phyloP scores from a whole-genome alignment of 257 asterid genomes.

The Petunia secreta region DNA sequence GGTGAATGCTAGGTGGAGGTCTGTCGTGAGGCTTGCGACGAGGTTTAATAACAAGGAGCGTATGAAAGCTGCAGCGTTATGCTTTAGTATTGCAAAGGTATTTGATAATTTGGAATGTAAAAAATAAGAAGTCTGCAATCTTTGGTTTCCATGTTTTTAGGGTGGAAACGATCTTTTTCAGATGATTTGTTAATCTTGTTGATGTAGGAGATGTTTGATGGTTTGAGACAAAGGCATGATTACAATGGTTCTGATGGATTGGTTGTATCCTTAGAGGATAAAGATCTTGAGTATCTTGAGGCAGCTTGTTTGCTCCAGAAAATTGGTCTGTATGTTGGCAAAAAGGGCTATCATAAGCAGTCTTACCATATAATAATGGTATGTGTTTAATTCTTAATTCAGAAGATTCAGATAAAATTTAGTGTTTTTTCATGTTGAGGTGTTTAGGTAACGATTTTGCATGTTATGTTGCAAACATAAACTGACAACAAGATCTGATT shows the following conservation, averaged over 20 bases:
- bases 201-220: constrained; percentile 68
- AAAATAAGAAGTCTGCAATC: constrained; percentile 17
- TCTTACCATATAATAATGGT: constrained; percentile 61
- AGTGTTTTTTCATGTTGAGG: neutral
- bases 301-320: constrained; percentile 89
- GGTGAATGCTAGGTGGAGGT: constrained; percentile 75
- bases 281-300: constrained; percentile 75
- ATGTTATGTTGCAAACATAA: neutral
- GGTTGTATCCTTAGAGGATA: constrained; percentile 46
- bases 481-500: neutral
- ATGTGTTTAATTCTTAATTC: constrained; percentile 24
- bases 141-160: constrained; percentile 9
- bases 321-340: constrained; percentile 66
- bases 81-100: constrained; percentile 67
- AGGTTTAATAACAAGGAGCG: constrained; percentile 64
- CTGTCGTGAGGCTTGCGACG: constrained; percentile 55
- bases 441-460: neutral
- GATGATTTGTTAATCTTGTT: constrained; percentile 28
- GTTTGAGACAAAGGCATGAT: constrained; percentile 51
- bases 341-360: constrained; percentile 82
- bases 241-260: constrained; percentile 31
- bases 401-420: constrained; percentile 19
- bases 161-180: neutral
- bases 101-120: neutral
- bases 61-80: constrained; percentile 63